A percentile compares a stretch with the other conserved stretches of the same genome.
These are phyloP conservation scores for Acer campestre DNA, from an alignment of 345 rosid genomes.

Conservation along the genomic window DNA sequence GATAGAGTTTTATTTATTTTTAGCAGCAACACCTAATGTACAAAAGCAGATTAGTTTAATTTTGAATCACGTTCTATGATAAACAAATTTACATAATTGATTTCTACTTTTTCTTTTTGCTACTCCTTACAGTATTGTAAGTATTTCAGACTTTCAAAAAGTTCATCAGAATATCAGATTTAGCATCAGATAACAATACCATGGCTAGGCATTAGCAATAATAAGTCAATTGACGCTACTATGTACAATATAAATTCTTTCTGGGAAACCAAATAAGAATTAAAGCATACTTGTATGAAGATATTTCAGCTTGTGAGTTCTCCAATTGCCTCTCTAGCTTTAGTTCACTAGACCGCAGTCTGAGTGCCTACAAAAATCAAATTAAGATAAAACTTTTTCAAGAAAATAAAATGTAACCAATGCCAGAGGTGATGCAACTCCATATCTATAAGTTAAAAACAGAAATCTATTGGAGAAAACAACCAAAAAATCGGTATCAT, in stretches of 20 bases:
- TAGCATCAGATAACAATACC: constrained; percentile 8
- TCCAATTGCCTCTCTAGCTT: constrained; percentile 94
- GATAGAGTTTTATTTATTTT: not conserved
- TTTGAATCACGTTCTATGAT: not conserved
- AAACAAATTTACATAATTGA: not conserved
- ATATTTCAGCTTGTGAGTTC: constrained; percentile 70
- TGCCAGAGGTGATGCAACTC: constrained; percentile 8
- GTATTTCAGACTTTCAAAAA: not conserved
- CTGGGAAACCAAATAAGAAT: constrained; percentile 14
- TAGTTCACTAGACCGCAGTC: constrained; percentile 89
- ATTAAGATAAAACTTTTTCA: constrained; percentile 2
- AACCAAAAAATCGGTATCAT: constrained; percentile 7
- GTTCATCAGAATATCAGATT: not conserved
- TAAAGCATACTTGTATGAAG: constrained; percentile 66
- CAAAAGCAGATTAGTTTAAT: not conserved
- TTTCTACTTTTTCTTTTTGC: not conserved
- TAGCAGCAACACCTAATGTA: not conserved
- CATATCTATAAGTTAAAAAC: constrained; percentile 5
- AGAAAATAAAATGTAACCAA: constrained; percentile 11
- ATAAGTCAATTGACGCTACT: constrained; percentile 11
- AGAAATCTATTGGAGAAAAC: not conserved
- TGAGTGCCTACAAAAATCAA: constrained; percentile 68
- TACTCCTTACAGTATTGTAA: not conserved
- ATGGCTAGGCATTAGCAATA: not conserved
- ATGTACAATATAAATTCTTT: constrained; percentile 6